A percentile compares a stretch with the other conserved stretches of the same genome.
Evolutionary conservation across 768 basidiomycete species (phyloP).

Genomic region (Coprinopsis sp.): DNA sequence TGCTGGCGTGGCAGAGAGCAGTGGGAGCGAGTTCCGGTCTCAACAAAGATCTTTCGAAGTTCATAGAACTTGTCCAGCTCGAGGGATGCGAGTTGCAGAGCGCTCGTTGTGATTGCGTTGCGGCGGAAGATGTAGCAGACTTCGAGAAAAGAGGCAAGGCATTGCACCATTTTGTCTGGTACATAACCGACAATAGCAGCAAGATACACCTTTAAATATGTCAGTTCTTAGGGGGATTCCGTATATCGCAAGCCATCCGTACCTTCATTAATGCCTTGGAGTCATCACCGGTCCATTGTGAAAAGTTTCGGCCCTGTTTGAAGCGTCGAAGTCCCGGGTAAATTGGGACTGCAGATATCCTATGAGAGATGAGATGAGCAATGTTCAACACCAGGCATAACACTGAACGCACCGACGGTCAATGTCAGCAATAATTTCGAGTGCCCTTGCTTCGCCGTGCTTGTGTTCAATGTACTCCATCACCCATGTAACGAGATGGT

Average conservation of each 20-base stretch:
- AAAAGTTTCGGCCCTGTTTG: no score
- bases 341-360: no score
- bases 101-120: slow-evolving; percentile 13
- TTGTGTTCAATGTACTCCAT: no score
- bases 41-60: slow-evolving; percentile 25
- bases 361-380: no score
- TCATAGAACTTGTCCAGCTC: slow-evolving; percentile 24
- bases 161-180: slow-evolving; percentile 15
- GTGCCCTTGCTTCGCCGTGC: no score
- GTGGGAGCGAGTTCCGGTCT: slow-evolving; percentile 14
- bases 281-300: no score
- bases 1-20: slow-evolving; percentile 26
- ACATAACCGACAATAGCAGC: slow-evolving; percentile 18
- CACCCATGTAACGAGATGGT: no score
- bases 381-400: no score
- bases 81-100: slow-evolving; percentile 7
- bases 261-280: slow-evolving; percentile 36
- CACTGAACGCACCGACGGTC: no score
- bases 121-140: slow-evolving; percentile 28
- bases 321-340: no score
- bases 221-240: not conserved
- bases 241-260: not conserved
- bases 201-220: slow-evolving; percentile 16
- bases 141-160: slow-evolving; percentile 26
- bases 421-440: no score